Conservation (phyloP, 192 early-diverging fungal genomes). For the Backusella circina region DNA sequence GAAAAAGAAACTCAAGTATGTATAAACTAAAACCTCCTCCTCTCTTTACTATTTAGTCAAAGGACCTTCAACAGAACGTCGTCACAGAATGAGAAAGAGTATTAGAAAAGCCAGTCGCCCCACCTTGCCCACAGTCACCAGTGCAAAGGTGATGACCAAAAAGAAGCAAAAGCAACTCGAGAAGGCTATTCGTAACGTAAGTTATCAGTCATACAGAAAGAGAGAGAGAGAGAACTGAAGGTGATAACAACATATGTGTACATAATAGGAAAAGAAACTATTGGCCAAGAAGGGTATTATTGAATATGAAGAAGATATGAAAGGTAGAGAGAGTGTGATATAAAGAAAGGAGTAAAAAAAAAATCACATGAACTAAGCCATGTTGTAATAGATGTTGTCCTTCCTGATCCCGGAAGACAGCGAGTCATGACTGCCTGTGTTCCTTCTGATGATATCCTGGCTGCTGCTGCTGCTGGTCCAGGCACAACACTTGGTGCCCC, state of each 20-base stretch:
- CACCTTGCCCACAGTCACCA: neutral
- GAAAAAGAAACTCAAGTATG: neutral
- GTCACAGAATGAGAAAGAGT: constrained; percentile 18
- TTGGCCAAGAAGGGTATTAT: constrained; percentile 26
- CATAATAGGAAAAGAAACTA: constrained; percentile 26
- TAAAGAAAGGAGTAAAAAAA: too few relatives aligned
- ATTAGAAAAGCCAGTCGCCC: constrained; percentile 5
- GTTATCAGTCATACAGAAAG: neutral
- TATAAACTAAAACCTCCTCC: neutral
- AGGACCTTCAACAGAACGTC: constrained; percentile 15
- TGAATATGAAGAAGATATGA: constrained; percentile 34
- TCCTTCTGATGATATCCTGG: constrained; percentile 21
- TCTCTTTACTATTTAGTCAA: constrained; percentile 1
- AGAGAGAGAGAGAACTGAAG: neutral
- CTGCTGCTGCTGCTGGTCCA: constrained; percentile 31
- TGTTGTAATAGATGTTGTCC: constrained; percentile 22
- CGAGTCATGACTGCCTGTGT: constrained; percentile 15
- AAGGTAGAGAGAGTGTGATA: constrained; percentile 16
- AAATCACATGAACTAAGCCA: neutral
- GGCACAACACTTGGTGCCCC: constrained; percentile 27
- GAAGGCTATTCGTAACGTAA: constrained; percentile 31
- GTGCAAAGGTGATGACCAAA: constrained; percentile 13
- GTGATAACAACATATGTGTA: neutral
- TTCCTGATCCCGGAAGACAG: constrained; percentile 8
- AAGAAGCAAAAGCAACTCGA: constrained; percentile 35